Evolutionary conservation across 345 rosid genomes (phyloP).

Genomic region (Erysimum cheiranthoides): DNA sequence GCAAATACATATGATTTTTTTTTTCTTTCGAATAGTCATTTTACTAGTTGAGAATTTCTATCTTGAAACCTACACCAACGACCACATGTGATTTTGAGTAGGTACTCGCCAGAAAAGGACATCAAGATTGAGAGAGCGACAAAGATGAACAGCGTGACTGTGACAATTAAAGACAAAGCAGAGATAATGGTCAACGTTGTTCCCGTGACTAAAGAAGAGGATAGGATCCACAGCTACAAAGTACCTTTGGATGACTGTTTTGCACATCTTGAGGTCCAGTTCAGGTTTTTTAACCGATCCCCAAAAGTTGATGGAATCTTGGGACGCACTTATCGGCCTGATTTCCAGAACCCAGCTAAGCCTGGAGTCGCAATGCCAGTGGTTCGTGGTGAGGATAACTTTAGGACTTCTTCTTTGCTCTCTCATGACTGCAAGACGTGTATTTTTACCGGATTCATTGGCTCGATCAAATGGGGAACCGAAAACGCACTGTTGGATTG

Average conservation of each 20-base stretch:
- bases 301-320: slow-evolving; percentile 62
- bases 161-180: slow-evolving; percentile 48
- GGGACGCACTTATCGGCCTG: slow-evolving; percentile 62
- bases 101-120: slow-evolving; percentile 45
- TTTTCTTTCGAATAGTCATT: background rate
- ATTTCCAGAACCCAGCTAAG: slow-evolving; percentile 65
- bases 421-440: slow-evolving; percentile 50
- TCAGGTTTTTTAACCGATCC: slow-evolving; percentile 56
- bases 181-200: slow-evolving; percentile 63
- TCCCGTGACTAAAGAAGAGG: slow-evolving; percentile 67
- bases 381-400: slow-evolving; percentile 57
- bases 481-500: slow-evolving; percentile 52
- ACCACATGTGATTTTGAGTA: slow-evolving; percentile 3
- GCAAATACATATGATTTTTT: background rate
- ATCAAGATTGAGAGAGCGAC: slow-evolving; percentile 57
- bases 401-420: slow-evolving; percentile 53
- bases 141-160: slow-evolving; percentile 51
- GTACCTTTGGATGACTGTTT: slow-evolving; percentile 60
- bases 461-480: background rate
- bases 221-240: slow-evolving; percentile 57
- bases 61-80: background rate
- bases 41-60: background rate
- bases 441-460: slow-evolving; percentile 33
- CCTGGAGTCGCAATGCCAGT: slow-evolving; percentile 66
- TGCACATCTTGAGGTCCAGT: slow-evolving; percentile 65